Conservation (phyloP, 2,329 filamentous ascomycete species). For the Penicillium sp. region DNA sequence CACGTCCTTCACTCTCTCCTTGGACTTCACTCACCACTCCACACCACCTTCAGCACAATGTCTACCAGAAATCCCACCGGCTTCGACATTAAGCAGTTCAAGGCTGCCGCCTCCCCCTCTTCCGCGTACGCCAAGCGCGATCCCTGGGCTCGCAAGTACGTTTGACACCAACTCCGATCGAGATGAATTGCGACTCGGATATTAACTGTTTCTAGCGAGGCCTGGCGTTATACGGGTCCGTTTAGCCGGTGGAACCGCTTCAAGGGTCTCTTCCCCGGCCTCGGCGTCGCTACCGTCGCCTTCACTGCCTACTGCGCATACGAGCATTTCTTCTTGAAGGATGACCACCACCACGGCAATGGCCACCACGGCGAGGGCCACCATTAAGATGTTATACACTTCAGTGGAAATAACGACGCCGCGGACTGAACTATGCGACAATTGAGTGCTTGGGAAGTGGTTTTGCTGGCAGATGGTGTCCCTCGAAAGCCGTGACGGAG, state of each 20-base stretch:
- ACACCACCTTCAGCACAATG: conserved; percentile 38
- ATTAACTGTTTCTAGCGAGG: conserved; percentile 58
- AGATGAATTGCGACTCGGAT: conserved; percentile 10
- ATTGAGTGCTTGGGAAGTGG: conserved; percentile 14
- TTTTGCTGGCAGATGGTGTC: conserved; percentile 12
- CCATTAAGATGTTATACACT: conserved; percentile 43
- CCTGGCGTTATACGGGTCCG: conserved; percentile 86
- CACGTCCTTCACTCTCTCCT: conserved; percentile 7
- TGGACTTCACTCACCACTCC: conserved; percentile 8
- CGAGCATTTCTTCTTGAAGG: conserved; percentile 79
- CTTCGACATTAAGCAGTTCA: conserved; percentile 80
- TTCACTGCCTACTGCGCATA: conserved; percentile 86
- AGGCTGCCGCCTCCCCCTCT: conserved; percentile 59
- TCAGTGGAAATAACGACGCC: conserved; percentile 8
- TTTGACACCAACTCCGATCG: not conserved
- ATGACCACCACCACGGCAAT: conserved; percentile 52
- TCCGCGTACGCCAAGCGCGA: conserved; percentile 49
- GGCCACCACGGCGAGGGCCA: conserved; percentile 49
- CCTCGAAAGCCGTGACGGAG: not conserved
- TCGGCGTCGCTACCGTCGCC: conserved; percentile 86
- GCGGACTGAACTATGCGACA: conserved; percentile 9
- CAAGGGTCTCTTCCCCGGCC: conserved; percentile 75
- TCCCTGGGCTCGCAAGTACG: conserved; percentile 59
- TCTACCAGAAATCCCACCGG: conserved; percentile 68
- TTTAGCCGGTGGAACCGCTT: conserved; percentile 89